These are phyloP conservation scores for Immersiporthe knoxdaviesiana DNA, from an alignment of 2,329 filamentous ascomycete species.

Conservation along the genomic window DNA sequence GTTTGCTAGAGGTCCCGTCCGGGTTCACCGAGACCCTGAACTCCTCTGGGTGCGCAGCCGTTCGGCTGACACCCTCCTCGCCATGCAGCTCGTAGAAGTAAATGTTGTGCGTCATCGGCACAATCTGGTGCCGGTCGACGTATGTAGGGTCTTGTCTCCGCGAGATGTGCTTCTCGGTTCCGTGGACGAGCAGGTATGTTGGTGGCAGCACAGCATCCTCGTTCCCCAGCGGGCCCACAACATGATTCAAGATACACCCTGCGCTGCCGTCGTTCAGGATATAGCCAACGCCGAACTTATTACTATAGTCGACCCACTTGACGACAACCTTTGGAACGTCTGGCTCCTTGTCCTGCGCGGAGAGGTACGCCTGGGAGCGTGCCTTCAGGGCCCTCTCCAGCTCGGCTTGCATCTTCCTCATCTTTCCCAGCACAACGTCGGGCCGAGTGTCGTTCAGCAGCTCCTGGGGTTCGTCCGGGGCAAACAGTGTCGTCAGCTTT, in stretches of 20 bases:
- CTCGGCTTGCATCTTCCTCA: constrained; percentile 61
- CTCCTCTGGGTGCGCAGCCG: constrained; percentile 66
- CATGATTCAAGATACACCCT: constrained; percentile 67
- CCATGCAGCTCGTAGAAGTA: constrained; percentile 77
- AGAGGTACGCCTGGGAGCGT: constrained; percentile 64
- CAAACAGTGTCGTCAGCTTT: constrained; percentile 51
- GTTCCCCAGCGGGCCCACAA: constrained; percentile 55
- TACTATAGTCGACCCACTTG: constrained; percentile 89
- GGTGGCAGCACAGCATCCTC: constrained; percentile 63
- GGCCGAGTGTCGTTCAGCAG: constrained; percentile 58
- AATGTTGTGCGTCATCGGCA: constrained; percentile 67
- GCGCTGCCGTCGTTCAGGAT: constrained; percentile 82
- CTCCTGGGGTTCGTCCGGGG: constrained; percentile 55
- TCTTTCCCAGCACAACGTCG: constrained; percentile 59
- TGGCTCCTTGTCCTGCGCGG: constrained; percentile 56
- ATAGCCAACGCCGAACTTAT: constrained; percentile 83
- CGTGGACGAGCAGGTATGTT: constrained; percentile 71
- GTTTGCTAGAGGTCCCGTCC: constrained; percentile 63
- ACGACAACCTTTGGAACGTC: constrained; percentile 67
- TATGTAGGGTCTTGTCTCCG: constrained; percentile 61
- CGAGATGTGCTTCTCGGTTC: constrained; percentile 71
- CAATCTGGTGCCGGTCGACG: constrained; percentile 60
- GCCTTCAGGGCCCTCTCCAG: constrained; percentile 66
- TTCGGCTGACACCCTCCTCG: constrained; percentile 63
- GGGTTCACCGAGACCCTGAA: constrained; percentile 60